These are phyloP conservation scores for Emergomyces orientalis DNA, from an alignment of 2,329 filamentous ascomycete species.

Conservation along the genomic window DNA sequence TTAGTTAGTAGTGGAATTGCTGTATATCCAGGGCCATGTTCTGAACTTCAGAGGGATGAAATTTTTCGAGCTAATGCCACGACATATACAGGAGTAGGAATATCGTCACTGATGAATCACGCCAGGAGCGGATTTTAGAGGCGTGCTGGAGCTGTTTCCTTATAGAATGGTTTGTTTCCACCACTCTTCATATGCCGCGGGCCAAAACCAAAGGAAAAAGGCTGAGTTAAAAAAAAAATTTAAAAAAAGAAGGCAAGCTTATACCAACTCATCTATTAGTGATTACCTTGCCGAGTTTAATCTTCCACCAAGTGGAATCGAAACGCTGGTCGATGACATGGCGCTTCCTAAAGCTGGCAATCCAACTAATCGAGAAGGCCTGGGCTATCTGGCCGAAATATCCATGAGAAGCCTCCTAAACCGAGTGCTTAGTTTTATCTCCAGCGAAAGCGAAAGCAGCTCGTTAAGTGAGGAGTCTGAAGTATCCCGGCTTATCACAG, in stretches of 20 bases:
- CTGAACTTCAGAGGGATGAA: neutral
- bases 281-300: constrained; percentile 28
- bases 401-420: constrained; percentile 27
- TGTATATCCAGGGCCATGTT: neutral
- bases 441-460: constrained; percentile 20
- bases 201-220: neutral
- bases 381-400: constrained; percentile 27
- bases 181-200: neutral
- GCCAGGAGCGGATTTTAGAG: constrained; percentile 15
- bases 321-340: constrained; percentile 25
- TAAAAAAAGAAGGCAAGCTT: neutral
- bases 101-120: constrained; percentile 16
- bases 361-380: constrained; percentile 19
- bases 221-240: neutral
- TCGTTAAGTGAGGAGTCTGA: constrained; percentile 12
- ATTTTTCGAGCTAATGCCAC: neutral
- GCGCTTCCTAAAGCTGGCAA: constrained; percentile 20
- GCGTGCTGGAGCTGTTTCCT: constrained; percentile 28
- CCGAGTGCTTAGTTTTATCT: constrained; percentile 28
- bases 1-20: neutral
- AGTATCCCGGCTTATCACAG: constrained; percentile 14
- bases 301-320: constrained; percentile 26
- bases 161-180: constrained; percentile 19
- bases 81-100: constrained; percentile 11
- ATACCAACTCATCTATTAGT: constrained; percentile 3